Conservation (phyloP, 345 rosid genomes). For the Crucihimalaya himalaica region DNA sequence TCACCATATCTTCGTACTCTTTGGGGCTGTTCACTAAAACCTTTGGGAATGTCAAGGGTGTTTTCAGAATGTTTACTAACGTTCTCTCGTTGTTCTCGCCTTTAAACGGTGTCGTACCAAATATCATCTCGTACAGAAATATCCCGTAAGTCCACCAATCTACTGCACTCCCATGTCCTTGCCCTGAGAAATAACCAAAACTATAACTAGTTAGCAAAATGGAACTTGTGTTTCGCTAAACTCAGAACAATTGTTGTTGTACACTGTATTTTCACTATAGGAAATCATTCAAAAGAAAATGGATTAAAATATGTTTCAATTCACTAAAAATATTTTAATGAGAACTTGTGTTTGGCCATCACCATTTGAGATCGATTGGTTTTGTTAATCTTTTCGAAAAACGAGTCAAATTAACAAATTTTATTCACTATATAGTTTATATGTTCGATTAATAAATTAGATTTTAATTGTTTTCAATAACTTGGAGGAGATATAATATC, state of each 20-base stretch:
- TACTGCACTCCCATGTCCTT: constrained; percentile 94
- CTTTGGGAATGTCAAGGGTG: constrained; percentile 78
- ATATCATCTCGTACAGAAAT: constrained; percentile 84
- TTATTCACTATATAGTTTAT: not conserved
- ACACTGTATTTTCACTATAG: not conserved
- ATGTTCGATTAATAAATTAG: not conserved
- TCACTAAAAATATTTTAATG: too few relatives aligned
- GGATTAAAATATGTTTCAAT: not conserved
- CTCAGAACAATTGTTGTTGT: not conserved
- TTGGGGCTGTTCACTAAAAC: constrained; percentile 49
- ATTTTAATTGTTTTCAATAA: too few relatives aligned
- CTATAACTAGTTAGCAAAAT: not conserved
- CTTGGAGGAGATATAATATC: too few relatives aligned
- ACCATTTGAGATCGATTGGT: not conserved
- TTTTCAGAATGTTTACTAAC: constrained; percentile 73
- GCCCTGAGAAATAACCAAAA: constrained; percentile 44
- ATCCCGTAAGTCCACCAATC: constrained; percentile 98
- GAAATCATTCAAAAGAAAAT: not conserved
- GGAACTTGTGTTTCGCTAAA: not conserved
- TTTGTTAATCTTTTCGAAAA: not conserved
- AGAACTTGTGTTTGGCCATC: too few relatives aligned
- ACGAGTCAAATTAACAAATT: not conserved
- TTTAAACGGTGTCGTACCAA: constrained; percentile 86
- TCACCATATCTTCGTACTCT: constrained; percentile 66
- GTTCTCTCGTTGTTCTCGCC: constrained; percentile 92